These are phyloP conservation scores for Cyathus striatus DNA, from an alignment of 768 basidiomycete genomes.

Conservation along the genomic window DNA sequence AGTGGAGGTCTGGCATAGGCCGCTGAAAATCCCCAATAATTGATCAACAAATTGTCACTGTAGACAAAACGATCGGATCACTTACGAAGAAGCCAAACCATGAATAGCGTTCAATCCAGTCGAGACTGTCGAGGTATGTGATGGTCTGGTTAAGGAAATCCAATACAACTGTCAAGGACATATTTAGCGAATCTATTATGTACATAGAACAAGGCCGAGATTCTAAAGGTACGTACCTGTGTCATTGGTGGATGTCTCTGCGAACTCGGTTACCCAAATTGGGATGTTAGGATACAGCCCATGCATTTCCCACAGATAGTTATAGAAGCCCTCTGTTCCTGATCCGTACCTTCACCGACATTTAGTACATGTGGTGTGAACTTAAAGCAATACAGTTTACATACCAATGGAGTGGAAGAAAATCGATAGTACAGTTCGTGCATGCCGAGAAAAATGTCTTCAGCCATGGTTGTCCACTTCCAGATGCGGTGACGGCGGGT, in stretches of 20 bases:
- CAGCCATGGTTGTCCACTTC: constrained; percentile 51
- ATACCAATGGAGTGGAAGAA: constrained; percentile 45
- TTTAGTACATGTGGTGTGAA: no score
- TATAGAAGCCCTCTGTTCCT: constrained; percentile 47
- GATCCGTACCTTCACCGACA: constrained; percentile 46
- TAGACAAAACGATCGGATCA: constrained; percentile 3
- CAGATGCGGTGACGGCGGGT: constrained; percentile 51
- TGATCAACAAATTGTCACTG: neutral
- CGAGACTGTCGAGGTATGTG: constrained; percentile 47
- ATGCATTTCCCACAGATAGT: constrained; percentile 51
- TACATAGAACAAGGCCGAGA: neutral
- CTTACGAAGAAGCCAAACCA: constrained; percentile 57
- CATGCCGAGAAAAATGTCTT: constrained; percentile 49
- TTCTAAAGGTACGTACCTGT: constrained; percentile 20
- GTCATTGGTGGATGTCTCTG: constrained; percentile 44
- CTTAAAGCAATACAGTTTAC: constrained; percentile 5
- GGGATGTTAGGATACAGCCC: constrained; percentile 41
- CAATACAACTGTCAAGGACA: constrained; percentile 30
- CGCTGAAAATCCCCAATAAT: constrained; percentile 24
- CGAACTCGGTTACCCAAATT: constrained; percentile 65
- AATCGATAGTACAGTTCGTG: constrained; percentile 42
- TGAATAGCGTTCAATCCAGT: constrained; percentile 58
- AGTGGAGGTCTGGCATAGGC: constrained; percentile 29
- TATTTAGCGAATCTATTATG: neutral
- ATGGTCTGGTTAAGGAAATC: constrained; percentile 55